Evolutionary conservation across 345 rosid genomes (phyloP).

Genomic region (Hibiscus tridactylites): DNA sequence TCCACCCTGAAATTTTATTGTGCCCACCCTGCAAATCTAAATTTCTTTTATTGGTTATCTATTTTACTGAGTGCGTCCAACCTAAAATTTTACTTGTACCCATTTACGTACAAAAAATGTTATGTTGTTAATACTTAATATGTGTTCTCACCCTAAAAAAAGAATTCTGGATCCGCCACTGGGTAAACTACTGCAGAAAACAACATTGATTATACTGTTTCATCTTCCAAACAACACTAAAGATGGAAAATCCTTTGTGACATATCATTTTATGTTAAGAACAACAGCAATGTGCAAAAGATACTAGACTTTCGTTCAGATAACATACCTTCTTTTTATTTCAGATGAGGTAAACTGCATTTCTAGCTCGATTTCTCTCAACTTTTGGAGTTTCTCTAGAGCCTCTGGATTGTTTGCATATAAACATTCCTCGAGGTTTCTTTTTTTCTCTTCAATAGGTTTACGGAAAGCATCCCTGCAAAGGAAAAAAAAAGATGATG

Average conservation of each 20-base stretch:
- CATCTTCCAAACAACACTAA: background rate
- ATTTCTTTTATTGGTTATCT: too few species aligned
- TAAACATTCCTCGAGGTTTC: slow-evolving; percentile 49
- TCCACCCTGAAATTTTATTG: too few species aligned
- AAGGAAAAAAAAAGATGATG: background rate
- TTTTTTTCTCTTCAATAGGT: slow-evolving; percentile 49
- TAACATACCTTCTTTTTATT: slow-evolving; percentile 40
- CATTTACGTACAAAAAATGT: too few species aligned
- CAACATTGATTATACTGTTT: background rate
- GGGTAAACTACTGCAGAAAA: background rate
- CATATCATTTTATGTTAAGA: background rate
- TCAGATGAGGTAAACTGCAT: slow-evolving; percentile 42
- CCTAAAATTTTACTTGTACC: too few species aligned
- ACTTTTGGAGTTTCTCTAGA: slow-evolving; percentile 41
- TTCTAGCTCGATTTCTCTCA: slow-evolving; percentile 51
- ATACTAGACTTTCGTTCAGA: background rate
- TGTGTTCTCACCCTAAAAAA: too few species aligned
- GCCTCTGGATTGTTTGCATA: slow-evolving; percentile 43
- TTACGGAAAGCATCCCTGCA: slow-evolving; percentile 46
- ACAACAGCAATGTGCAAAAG: background rate
- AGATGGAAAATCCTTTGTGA: background rate
- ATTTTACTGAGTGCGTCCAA: too few species aligned
- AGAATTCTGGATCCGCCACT: too few species aligned
- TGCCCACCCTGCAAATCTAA: too few species aligned
- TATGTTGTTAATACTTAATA: too few species aligned